Percentiles rank a stretch among this genome's conserved stretches.
Evolutionary conservation across 192 early-diverging fungal species (phyloP).

Genomic region (Chytriomyces confervae): DNA sequence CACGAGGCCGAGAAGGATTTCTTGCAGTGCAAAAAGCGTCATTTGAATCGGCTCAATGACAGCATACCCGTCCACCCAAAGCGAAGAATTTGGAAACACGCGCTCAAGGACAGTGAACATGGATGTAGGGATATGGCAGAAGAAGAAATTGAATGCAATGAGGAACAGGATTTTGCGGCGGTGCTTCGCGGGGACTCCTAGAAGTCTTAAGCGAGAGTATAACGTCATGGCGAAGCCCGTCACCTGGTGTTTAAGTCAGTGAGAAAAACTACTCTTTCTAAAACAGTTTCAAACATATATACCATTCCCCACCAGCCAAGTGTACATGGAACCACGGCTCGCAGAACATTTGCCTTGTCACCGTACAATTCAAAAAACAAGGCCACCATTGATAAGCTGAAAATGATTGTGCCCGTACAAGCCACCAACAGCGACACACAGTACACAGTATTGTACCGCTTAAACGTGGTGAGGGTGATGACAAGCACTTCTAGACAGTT

Average conservation of each 20-base stretch:
- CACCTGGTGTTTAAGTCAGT: conserved; percentile 22
- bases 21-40: background rate
- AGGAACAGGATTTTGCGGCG: background rate
- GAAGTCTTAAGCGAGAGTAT: conserved; percentile 33
- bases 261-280: conserved; percentile 25
- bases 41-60: background rate
- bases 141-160: background rate
- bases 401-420: background rate
- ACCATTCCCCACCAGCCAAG: too few species aligned
- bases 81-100: background rate
- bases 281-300: too few species aligned
- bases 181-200: background rate
- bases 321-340: background rate
- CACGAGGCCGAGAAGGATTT: background rate
- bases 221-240: conserved; percentile 39
- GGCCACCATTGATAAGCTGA: background rate
- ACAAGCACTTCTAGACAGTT: background rate
- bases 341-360: background rate
- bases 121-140: background rate
- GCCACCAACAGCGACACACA: background rate
- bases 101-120: background rate
- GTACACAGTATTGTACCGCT: background rate
- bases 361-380: background rate
- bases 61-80: background rate
- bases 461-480: background rate